A percentile compares a stretch with the other conserved stretches of the same genome.
Conservation (phyloP, 768 basidiomycete genomes). For the Phylloporus sp. region DNA sequence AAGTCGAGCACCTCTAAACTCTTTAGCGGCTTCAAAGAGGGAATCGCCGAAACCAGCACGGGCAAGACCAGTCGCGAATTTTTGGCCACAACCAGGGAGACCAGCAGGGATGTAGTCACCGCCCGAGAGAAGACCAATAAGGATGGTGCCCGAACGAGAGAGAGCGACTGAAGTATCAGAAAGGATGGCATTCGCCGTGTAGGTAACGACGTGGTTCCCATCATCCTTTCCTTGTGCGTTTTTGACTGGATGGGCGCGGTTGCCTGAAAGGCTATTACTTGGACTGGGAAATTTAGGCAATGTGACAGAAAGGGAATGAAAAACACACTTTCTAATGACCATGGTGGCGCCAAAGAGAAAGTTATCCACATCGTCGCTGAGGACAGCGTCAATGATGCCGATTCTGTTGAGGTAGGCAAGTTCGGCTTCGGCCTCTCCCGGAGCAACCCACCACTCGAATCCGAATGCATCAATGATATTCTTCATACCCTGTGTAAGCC, state of each 20-base stretch:
- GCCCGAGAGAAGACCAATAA: constrained; percentile 82
- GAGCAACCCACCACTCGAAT: constrained; percentile 78
- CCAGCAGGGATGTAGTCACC: constrained; percentile 85
- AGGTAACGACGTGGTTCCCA: constrained; percentile 58
- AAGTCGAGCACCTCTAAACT: constrained; percentile 43
- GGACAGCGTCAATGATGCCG: constrained; percentile 81
- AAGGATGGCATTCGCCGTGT: constrained; percentile 35
- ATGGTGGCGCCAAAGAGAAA: constrained; percentile 84
- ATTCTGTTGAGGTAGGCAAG: constrained; percentile 80
- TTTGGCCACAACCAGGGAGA: constrained; percentile 61
- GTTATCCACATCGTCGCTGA: constrained; percentile 93
- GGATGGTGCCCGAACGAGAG: constrained; percentile 63
- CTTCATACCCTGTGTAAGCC: constrained; percentile 74
- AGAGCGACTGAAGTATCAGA: constrained; percentile 49
- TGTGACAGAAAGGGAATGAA: background rate
- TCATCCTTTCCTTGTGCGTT: constrained; percentile 70
- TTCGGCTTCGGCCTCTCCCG: constrained; percentile 94
- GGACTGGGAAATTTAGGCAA: constrained; percentile 40
- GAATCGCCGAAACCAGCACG: constrained; percentile 77
- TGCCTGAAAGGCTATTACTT: constrained; percentile 70
- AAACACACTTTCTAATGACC: constrained; percentile 76
- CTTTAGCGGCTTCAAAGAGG: constrained; percentile 56
- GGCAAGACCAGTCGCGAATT: constrained; percentile 74
- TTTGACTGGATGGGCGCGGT: constrained; percentile 56
- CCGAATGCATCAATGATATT: constrained; percentile 76